These are phyloP conservation scores for Globisporangium ultimum DNA, from an alignment of 352 stramenopile species.

Conservation along the genomic window DNA sequence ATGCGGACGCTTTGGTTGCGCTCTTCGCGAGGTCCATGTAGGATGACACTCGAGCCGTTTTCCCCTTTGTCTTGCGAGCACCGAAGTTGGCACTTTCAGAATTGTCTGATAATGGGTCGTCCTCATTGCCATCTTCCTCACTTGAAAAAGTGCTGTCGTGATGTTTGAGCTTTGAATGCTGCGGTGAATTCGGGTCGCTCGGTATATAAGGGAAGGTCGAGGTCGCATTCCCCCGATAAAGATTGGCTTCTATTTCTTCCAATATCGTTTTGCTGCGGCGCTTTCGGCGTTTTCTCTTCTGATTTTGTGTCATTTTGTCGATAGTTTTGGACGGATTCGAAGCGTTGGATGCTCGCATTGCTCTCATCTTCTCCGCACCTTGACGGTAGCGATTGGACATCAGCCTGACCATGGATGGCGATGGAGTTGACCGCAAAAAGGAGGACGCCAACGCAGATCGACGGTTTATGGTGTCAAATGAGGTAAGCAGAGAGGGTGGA, in stretches of 20 bases:
- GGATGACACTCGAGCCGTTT: neutral
- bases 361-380: conserved; percentile 25
- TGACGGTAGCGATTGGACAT: conserved; percentile 34
- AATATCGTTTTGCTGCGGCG: conserved; percentile 14
- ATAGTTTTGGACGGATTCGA: neutral
- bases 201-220: neutral
- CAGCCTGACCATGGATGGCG: conserved; percentile 23
- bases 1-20: neutral
- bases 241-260: conserved; percentile 15
- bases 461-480: conserved; percentile 25
- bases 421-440: conserved; percentile 29
- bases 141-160: conserved; percentile 5
- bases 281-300: conserved; percentile 2
- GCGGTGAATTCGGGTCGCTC: neutral
- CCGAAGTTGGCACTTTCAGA: neutral
- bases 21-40: no score
- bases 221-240: neutral
- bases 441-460: conserved; percentile 26
- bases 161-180: conserved; percentile 4
- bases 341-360: neutral
- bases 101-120: neutral
- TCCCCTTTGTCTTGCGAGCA: neutral
- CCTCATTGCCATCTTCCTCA: conserved; percentile 1
- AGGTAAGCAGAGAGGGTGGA: conserved; percentile 21
- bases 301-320: neutral